Conservation (phyloP, 2,329 filamentous ascomycete genomes). For the Pseudopyrenochaeta lycopersici region DNA sequence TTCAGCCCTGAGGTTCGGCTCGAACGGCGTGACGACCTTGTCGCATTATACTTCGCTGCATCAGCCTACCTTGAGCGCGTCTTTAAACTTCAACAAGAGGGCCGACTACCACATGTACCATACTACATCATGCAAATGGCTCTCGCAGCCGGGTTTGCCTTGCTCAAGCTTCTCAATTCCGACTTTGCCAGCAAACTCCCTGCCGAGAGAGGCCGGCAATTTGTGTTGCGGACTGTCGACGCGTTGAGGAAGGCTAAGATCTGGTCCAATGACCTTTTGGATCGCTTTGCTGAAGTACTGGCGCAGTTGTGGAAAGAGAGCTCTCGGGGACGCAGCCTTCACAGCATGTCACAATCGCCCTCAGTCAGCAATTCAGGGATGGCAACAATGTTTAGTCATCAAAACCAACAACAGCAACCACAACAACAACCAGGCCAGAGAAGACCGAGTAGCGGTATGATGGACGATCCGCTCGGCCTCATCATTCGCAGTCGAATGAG, state of each 20-base stretch:
- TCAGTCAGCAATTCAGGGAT: slow-evolving; percentile 43
- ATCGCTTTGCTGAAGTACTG: slow-evolving; percentile 83
- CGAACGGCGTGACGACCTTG: slow-evolving; percentile 68
- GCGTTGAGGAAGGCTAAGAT: slow-evolving; percentile 78
- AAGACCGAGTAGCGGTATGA: slow-evolving; percentile 37
- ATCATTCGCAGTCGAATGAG: slow-evolving; percentile 86
- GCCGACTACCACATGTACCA: slow-evolving; percentile 71
- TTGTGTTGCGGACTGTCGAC: slow-evolving; percentile 76
- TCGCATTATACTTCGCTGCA: slow-evolving; percentile 77
- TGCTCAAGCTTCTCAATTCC: slow-evolving; percentile 79
- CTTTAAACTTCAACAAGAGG: slow-evolving; percentile 63
- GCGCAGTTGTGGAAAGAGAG: slow-evolving; percentile 82
- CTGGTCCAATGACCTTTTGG: slow-evolving; percentile 79
- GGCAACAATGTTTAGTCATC: slow-evolving; percentile 44
- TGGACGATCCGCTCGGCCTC: slow-evolving; percentile 78
- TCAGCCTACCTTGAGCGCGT: slow-evolving; percentile 71
- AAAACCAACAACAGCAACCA: slow-evolving; percentile 31
- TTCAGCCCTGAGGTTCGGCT: slow-evolving; percentile 79
- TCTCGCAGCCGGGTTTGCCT: slow-evolving; percentile 78
- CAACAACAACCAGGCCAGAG: slow-evolving; percentile 32
- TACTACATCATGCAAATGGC: slow-evolving; percentile 88
- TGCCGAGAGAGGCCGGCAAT: slow-evolving; percentile 72
- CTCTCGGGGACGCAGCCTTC: slow-evolving; percentile 46
- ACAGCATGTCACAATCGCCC: slow-evolving; percentile 49
- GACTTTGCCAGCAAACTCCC: slow-evolving; percentile 72